Evolutionary conservation across 331 rosid genomes (phyloP).

Genomic region (Ulmus americana): DNA sequence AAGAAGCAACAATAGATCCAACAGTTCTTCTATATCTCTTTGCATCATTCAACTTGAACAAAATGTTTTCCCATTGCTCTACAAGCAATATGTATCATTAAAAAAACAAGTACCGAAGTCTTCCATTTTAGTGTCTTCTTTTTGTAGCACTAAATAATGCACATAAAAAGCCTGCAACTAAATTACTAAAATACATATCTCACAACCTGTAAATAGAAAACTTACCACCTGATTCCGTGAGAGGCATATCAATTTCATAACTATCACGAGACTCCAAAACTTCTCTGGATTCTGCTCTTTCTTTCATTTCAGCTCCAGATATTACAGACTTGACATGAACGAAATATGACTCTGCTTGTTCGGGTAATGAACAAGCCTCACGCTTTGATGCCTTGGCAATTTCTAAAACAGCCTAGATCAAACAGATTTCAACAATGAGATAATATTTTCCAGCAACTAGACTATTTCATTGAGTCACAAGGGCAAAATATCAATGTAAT

Average conservation of each 20-base stretch:
- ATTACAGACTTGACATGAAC: conserved; percentile 47
- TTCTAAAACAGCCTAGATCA: conserved; percentile 78
- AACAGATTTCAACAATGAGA: conserved; percentile 20
- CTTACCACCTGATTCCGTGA: conserved; percentile 33
- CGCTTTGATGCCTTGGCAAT: conserved; percentile 66
- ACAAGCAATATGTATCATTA: conserved; percentile 30
- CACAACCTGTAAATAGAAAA: neutral
- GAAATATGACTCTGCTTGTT: conserved; percentile 58
- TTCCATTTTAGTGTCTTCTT: neutral
- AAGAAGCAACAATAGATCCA: conserved; percentile 76
- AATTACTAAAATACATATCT: neutral
- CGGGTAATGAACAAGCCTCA: conserved; percentile 57
- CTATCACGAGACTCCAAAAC: conserved; percentile 10
- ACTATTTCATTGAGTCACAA: neutral
- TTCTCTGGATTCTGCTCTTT: conserved; percentile 8
- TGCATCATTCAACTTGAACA: conserved; percentile 68
- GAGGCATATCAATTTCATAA: conserved; percentile 11
- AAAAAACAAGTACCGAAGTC: neutral
- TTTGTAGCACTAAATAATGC: neutral
- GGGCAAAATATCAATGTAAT: neutral
- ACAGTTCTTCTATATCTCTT: conserved; percentile 79
- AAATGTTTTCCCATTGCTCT: conserved; percentile 68
- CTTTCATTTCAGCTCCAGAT: conserved; percentile 37
- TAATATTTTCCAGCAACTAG: neutral
- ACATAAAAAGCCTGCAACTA: no score